Percentiles rank a stretch among this genome's conserved stretches.
phyloP scores from a whole-genome alignment of 1,139 yeast species.

The Kluyveromyces sp. region DNA sequence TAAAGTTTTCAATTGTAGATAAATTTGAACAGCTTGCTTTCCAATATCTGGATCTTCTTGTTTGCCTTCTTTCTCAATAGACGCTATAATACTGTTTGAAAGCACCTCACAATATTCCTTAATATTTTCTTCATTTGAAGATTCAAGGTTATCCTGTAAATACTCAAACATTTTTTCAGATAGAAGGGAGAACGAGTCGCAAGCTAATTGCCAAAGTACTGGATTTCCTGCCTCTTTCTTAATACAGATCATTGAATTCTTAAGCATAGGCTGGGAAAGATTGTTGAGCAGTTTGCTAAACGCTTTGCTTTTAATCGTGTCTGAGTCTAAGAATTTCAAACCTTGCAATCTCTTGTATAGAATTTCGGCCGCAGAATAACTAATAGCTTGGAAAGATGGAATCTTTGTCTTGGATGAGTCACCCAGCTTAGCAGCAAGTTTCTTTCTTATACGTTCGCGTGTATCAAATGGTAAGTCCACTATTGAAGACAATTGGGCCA shows the following conservation, averaged over 20 bases:
- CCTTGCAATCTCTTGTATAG: conserved; percentile 33
- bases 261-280: conserved; percentile 35
- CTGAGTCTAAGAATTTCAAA: conserved; percentile 28
- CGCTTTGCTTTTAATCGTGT: conserved; percentile 41
- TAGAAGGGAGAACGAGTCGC: conserved; percentile 29
- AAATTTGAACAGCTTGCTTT: conserved; percentile 41
- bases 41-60: conserved; percentile 35
- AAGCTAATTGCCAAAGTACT: conserved; percentile 27
- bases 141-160: conserved; percentile 12
- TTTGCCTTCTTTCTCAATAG: conserved; percentile 15
- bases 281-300: conserved; percentile 35
- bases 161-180: conserved; percentile 20
- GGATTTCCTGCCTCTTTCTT: conserved; percentile 17
- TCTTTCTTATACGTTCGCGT: conserved; percentile 42
- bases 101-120: conserved; percentile 17
- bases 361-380: conserved; percentile 43
- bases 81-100: conserved; percentile 7
- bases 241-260: conserved; percentile 36
- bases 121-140: conserved; percentile 12
- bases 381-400: conserved; percentile 63
- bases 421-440: conserved; percentile 27
- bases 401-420: conserved; percentile 33
- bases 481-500: conserved; percentile 48
- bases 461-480: conserved; percentile 53
- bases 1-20: conserved; percentile 35